phyloP scores from a whole-genome alignment of 805 yeast species.

The Teunomyces panamensis region DNA sequence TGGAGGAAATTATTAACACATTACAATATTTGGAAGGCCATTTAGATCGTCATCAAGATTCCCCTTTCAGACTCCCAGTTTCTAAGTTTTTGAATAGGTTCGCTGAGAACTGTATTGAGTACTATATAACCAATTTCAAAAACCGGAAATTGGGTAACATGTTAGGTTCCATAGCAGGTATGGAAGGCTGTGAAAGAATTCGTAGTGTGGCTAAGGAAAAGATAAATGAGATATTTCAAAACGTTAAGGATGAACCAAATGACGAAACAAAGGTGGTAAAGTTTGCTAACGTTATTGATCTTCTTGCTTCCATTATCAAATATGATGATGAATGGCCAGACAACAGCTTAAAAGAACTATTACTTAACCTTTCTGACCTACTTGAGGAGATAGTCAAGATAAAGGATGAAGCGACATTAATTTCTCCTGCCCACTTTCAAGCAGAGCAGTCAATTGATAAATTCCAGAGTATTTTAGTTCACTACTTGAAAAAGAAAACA shows the following conservation, averaged over 20 bases:
- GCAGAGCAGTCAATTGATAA: conserved; percentile 65
- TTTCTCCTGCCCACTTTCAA: conserved; percentile 65
- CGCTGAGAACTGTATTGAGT: conserved; percentile 68
- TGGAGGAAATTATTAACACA: conserved; percentile 80
- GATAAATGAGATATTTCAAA: conserved; percentile 46
- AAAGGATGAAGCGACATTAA: conserved; percentile 41
- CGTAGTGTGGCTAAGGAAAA: conserved; percentile 55
- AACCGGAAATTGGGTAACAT: conserved; percentile 63
- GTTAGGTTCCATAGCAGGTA: conserved; percentile 62
- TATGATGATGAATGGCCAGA: conserved; percentile 53
- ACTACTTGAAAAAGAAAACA: conserved; percentile 23
- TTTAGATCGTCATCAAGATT: conserved; percentile 75
- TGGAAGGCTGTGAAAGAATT: conserved; percentile 54
- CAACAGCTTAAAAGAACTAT: conserved; percentile 13
- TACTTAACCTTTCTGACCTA: conserved; percentile 42
- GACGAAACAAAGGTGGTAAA: conserved; percentile 57
- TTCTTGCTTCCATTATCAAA: conserved; percentile 51
- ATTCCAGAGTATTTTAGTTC: conserved; percentile 46
- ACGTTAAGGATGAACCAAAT: conserved; percentile 47
- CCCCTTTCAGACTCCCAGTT: conserved; percentile 90
- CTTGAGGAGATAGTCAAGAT: conserved; percentile 43
- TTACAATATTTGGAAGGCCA: conserved; percentile 77
- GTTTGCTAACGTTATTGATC: conserved; percentile 70
- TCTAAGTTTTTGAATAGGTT: conserved; percentile 84
- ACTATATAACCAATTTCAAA: conserved; percentile 63